Conservation (phyloP, 371 early-diverging fungal species). For the Mortierella sp. region DNA sequence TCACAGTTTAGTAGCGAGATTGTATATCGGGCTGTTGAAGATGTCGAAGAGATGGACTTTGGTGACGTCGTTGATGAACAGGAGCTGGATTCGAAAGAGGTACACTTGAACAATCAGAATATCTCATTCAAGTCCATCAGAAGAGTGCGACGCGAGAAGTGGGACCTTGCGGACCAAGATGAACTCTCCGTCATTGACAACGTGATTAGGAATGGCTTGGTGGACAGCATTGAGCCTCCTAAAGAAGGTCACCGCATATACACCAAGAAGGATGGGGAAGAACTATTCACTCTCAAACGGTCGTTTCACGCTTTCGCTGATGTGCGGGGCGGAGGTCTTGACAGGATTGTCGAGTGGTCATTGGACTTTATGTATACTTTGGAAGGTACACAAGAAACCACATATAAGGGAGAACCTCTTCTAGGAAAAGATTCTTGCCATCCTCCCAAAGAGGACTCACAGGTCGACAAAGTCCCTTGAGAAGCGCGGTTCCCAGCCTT, state of each 20-base stretch:
- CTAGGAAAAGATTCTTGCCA: constrained; percentile 17
- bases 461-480: constrained; percentile 18
- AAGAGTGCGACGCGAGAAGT: constrained; percentile 12
- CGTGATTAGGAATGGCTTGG: constrained; percentile 29
- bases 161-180: constrained; percentile 14
- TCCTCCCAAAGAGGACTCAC: constrained; percentile 25
- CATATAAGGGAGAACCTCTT: background rate
- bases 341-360: constrained; percentile 31
- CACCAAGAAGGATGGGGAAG: background rate
- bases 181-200: constrained; percentile 24
- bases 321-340: constrained; percentile 37
- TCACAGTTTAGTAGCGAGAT: background rate
- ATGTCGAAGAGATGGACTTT: background rate
- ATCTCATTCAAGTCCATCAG: background rate
- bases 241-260: too few species aligned
- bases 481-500: constrained; percentile 36
- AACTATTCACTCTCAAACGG: background rate
- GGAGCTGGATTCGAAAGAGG: background rate
- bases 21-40: background rate
- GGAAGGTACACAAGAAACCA: background rate
- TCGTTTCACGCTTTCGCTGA: constrained; percentile 31
- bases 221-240: constrained; percentile 18
- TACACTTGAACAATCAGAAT: background rate
- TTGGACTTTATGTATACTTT: constrained; percentile 13
- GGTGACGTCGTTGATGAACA: constrained; percentile 1